phyloP scores from a whole-genome alignment of 148 eudicot genomes.

The Persicaria tinctoria region DNA sequence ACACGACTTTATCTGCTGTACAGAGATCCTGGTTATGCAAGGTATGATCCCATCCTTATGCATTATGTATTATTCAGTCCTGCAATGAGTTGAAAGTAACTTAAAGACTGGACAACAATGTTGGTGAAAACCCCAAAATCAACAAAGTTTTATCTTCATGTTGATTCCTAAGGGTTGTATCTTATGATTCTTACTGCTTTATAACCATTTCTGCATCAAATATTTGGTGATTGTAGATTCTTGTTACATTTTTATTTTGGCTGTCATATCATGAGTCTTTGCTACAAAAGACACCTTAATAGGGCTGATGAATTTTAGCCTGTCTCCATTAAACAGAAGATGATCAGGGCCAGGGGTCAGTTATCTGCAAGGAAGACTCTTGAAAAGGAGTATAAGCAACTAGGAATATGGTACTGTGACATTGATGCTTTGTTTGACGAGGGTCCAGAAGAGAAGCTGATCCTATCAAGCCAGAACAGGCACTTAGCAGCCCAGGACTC shows the following conservation, averaged over 20 bases:
- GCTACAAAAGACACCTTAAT: not conserved
- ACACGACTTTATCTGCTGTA: not conserved
- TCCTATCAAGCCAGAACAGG: not conserved
- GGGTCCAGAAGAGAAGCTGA: not conserved
- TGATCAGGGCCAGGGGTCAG: not conserved
- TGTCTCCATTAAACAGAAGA: conserved; percentile 10
- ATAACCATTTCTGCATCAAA: not conserved
- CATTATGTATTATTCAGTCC: not conserved
- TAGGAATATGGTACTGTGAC: conserved; percentile 10
- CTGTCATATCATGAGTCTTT: not conserved
- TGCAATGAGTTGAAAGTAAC: not conserved
- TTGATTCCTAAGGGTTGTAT: not conserved
- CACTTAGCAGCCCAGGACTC: not conserved
- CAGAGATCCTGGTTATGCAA: not conserved
- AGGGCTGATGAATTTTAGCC: not conserved
- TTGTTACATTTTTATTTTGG: not conserved
- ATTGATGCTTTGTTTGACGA: conserved; percentile 10
- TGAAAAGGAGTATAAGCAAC: conserved; percentile 15
- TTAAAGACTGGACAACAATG: not conserved
- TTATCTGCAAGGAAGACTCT: conserved; percentile 6
- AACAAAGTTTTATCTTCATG: not conserved
- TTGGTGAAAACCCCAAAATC: not conserved
- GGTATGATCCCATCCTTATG: not conserved
- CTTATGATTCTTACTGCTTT: not conserved
- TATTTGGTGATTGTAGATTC: not conserved